A percentile compares a stretch with the other conserved stretches of the same genome.
These are phyloP conservation scores for Plantago elongata DNA, from an alignment of 257 asterid species.

Conservation along the genomic window DNA sequence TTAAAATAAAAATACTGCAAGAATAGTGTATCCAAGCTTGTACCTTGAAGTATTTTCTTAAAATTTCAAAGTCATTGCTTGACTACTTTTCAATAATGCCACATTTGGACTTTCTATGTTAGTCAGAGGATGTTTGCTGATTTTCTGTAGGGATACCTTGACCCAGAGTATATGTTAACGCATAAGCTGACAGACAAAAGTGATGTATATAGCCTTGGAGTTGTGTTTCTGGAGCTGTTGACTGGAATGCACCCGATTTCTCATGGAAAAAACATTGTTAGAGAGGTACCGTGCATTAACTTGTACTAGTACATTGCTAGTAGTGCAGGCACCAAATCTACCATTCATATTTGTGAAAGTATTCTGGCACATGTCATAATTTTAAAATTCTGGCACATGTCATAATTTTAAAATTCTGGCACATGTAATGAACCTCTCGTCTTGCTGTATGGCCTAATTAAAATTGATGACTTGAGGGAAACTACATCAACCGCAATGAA, in stretches of 20 bases:
- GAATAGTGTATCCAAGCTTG: too few species aligned
- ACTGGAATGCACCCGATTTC: slow-evolving; percentile 96
- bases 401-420: neutral
- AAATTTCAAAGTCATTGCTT: neutral
- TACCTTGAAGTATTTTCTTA: neutral
- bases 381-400: neutral
- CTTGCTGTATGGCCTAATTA: too few species aligned
- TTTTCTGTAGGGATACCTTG: slow-evolving; percentile 82
- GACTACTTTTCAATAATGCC: neutral
- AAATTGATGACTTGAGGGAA: too few species aligned
- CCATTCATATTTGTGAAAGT: too few species aligned
- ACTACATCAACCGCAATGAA: too few species aligned
- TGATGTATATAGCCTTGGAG: slow-evolving; percentile 95
- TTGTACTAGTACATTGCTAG: neutral
- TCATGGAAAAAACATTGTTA: slow-evolving; percentile 94
- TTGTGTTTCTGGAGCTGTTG: slow-evolving; percentile 80
- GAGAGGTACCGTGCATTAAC: slow-evolving; percentile 57
- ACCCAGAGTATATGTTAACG: slow-evolving; percentile 92
- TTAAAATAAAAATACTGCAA: neutral
- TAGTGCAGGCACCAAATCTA: neutral
- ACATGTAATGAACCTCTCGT: neutral
- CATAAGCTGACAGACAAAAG: slow-evolving; percentile 93
- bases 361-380: too few species aligned
- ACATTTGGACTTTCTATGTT: neutral
- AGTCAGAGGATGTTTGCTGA: neutral